A percentile compares a stretch with the other conserved stretches of the same genome.
These are phyloP conservation scores for Clohesyomyces aquaticus DNA, from an alignment of 495 filamentous ascomycete genomes.

Conservation along the genomic window DNA sequence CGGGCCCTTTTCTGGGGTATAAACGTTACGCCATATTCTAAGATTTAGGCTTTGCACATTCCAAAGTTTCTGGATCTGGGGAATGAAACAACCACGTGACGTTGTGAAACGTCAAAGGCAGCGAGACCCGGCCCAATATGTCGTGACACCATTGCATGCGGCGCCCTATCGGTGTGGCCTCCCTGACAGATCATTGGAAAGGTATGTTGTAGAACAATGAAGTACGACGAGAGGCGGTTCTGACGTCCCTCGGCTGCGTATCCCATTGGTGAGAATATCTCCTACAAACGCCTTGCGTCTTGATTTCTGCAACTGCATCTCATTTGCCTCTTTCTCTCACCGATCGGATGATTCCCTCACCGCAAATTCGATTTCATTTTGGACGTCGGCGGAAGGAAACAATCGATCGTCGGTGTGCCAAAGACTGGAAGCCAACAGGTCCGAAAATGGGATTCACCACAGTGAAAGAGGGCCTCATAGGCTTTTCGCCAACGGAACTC, in stretches of 20 bases:
- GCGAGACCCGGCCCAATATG: constrained; percentile 9
- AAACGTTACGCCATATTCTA: too few relatives aligned
- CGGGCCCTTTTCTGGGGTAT: too few relatives aligned
- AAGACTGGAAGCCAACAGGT: too few relatives aligned
- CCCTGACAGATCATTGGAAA: background rate
- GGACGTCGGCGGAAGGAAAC: background rate
- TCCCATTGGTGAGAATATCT: constrained; percentile 10
- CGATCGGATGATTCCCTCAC: background rate
- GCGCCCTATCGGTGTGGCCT: background rate
- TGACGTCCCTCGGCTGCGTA: background rate
- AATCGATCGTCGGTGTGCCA: too few relatives aligned
- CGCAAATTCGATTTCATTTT: background rate
- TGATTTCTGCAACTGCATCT: background rate
- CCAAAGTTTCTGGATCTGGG: constrained; percentile 16
- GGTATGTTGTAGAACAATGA: background rate
- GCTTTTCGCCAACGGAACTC: too few relatives aligned
- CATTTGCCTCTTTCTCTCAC: constrained; percentile 2
- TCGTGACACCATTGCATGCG: constrained; percentile 5
- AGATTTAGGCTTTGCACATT: background rate
- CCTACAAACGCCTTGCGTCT: background rate
- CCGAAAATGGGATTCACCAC: too few relatives aligned
- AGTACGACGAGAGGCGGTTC: background rate
- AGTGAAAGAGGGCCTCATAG: too few relatives aligned
- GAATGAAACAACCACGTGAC: constrained; percentile 20
- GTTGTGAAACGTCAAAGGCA: constrained; percentile 16